phyloP scores from a whole-genome alignment of 371 early-diverging fungal species.

The Quaeritorhiza haematococci region DNA sequence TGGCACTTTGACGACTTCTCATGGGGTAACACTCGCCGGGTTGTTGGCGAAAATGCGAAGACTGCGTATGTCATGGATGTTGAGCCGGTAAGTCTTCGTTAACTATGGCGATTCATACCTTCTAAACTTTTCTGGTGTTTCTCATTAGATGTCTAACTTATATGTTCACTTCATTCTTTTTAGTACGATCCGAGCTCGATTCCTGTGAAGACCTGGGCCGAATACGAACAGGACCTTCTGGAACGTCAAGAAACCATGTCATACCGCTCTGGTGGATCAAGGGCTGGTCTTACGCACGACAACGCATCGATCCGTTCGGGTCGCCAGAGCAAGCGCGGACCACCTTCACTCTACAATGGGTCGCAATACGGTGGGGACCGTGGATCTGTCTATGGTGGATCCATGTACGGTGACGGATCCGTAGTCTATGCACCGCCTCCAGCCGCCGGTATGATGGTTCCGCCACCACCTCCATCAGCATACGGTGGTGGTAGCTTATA shows the following conservation, averaged over 20 bases:
- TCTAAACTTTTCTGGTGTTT: not conserved
- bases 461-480: not conserved
- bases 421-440: not conserved
- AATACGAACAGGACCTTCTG: constrained; percentile 58
- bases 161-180: constrained; percentile 45
- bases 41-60: constrained; percentile 78
- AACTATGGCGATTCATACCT: not conserved
- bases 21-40: constrained; percentile 94
- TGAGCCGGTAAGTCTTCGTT: constrained; percentile 30
- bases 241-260: too few relatives aligned
- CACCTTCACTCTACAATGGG: too few relatives aligned
- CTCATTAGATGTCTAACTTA: constrained; percentile 19
- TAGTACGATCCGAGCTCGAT: constrained; percentile 83
- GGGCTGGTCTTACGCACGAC: too few relatives aligned
- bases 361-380: not conserved
- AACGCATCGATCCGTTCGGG: too few relatives aligned
- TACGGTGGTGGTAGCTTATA: not conserved
- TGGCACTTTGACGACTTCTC: constrained; percentile 96
- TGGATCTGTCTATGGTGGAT: not conserved
- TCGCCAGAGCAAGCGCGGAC: too few relatives aligned
- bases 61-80: constrained; percentile 50
- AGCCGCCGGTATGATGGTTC: not conserved
- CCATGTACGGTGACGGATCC: too few relatives aligned
- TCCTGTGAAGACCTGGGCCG: constrained; percentile 83
- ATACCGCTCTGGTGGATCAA: too few relatives aligned